phyloP scores from a whole-genome alignment of 352 stramenopile genomes.

The Globisporangium okanoganense region DNA sequence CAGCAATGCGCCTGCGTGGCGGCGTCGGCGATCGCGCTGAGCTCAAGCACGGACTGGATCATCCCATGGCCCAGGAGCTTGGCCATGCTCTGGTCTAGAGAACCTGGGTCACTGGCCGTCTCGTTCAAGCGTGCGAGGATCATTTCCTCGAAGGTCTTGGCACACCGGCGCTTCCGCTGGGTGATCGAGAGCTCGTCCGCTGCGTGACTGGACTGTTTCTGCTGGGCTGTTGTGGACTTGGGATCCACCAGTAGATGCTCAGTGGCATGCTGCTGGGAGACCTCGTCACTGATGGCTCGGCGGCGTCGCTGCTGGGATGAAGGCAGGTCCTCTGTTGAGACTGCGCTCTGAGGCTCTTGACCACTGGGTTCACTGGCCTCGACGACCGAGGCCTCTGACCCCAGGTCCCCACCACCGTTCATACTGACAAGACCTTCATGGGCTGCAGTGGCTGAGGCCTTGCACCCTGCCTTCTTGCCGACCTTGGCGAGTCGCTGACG shows the following conservation, averaged over 20 bases:
- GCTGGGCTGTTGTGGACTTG: slow-evolving; percentile 4
- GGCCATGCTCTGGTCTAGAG: slow-evolving; percentile 19
- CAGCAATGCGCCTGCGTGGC: slow-evolving; percentile 61
- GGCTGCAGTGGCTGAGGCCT: background rate
- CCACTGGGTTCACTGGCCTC: background rate
- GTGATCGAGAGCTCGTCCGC: slow-evolving; percentile 26
- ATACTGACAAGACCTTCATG: background rate
- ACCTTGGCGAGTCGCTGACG: slow-evolving; percentile 16
- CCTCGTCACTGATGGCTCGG: background rate
- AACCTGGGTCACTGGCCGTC: background rate
- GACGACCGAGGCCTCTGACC: background rate
- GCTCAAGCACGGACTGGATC: slow-evolving; percentile 49
- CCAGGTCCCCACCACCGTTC: too few species aligned
- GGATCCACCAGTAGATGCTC: background rate
- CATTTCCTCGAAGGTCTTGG: slow-evolving; percentile 78
- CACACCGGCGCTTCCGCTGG: slow-evolving; percentile 60
- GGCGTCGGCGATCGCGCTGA: slow-evolving; percentile 41
- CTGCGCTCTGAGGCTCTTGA: background rate
- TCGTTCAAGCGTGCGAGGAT: slow-evolving; percentile 38
- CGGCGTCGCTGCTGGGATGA: background rate
- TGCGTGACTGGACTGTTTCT: slow-evolving; percentile 9
- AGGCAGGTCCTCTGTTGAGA: background rate
- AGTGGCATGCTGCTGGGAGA: background rate
- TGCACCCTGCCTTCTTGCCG: background rate
- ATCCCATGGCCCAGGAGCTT: slow-evolving; percentile 62